These are phyloP conservation scores for Plasmopara muralis DNA, from an alignment of 352 stramenopile species.

Conservation along the genomic window DNA sequence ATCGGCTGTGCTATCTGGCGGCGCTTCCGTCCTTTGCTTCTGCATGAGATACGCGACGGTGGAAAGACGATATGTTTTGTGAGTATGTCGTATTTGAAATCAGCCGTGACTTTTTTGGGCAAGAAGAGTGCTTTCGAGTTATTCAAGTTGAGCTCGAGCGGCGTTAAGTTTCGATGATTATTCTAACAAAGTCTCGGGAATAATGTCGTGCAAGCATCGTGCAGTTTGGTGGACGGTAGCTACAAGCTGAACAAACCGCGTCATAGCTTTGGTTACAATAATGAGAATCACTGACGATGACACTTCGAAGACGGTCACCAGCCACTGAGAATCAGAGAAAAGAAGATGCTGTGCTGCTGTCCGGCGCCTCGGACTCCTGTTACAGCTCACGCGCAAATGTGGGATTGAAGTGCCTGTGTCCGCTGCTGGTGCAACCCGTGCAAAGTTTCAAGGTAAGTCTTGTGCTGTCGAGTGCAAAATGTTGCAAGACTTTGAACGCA, in stretches of 20 bases:
- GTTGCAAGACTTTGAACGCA: too few species aligned
- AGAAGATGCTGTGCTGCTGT: neutral
- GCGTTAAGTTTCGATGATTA: slow-evolving; percentile 32
- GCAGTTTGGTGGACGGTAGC: slow-evolving; percentile 21
- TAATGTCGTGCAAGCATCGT: slow-evolving; percentile 3
- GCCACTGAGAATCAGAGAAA: slow-evolving; percentile 34
- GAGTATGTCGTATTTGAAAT: too few species aligned
- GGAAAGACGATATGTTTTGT: slow-evolving; percentile 42
- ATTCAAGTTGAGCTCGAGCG: slow-evolving; percentile 12
- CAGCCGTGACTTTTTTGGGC: slow-evolving; percentile 6
- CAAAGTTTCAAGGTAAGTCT: slow-evolving; percentile 8
- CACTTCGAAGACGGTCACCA: slow-evolving; percentile 36
- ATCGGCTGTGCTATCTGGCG: slow-evolving; percentile 36
- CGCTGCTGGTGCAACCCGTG: slow-evolving; percentile 3
- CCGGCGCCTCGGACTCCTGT: neutral
- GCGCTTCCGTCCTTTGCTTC: slow-evolving; percentile 17
- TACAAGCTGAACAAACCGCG: slow-evolving; percentile 26
- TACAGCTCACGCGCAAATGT: slow-evolving; percentile 5
- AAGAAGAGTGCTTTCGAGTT: slow-evolving; percentile 36
- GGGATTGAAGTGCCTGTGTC: slow-evolving; percentile 5
- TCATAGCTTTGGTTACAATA: slow-evolving; percentile 4
- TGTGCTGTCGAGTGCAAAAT: slow-evolving; percentile 7
- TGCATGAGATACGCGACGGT: neutral
- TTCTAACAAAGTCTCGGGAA: slow-evolving; percentile 13
- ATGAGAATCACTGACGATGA: slow-evolving; percentile 18